These are phyloP conservation scores for Trapa incisa DNA, from an alignment of 345 rosid genomes.

Conservation along the genomic window DNA sequence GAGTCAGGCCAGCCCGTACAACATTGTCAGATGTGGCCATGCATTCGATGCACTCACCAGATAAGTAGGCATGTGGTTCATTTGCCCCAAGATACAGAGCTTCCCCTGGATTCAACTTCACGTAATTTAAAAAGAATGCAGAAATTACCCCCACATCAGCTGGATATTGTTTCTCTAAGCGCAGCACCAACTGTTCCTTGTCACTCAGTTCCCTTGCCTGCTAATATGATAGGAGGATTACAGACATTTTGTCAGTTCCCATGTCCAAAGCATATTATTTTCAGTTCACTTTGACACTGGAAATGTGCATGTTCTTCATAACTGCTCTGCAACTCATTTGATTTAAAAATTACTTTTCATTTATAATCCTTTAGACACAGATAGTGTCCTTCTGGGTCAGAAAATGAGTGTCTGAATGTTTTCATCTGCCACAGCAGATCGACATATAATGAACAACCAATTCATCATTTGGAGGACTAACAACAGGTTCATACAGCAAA, in stretches of 20 bases:
- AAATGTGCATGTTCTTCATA: not conserved
- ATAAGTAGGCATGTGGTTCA: conserved; percentile 89
- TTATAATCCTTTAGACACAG: not conserved
- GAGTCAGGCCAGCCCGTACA: conserved; percentile 96
- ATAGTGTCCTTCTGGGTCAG: not conserved
- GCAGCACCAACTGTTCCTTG: conserved; percentile 74
- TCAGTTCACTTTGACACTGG: not conserved
- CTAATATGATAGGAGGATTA: not conserved
- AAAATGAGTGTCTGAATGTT: not conserved
- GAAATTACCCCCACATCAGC: conserved; percentile 79
- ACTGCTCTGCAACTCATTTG: not conserved
- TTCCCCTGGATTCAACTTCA: conserved; percentile 89
- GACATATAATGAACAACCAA: too few relatives aligned
- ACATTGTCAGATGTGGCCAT: conserved; percentile 99
- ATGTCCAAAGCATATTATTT: not conserved
- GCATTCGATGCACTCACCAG: conserved; percentile 87
- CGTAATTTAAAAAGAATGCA: conserved; percentile 75
- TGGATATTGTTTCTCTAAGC: conserved; percentile 76
- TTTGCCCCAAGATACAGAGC: conserved; percentile 91
- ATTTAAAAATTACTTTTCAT: not conserved
- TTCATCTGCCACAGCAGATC: not conserved
- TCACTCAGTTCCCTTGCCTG: conserved; percentile 75
- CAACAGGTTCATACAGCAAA: not conserved
- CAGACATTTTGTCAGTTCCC: not conserved
- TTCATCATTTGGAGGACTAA: not conserved